Base-by-base conservation (phyloP, 306 rosid species). In the Dalbergia oliveri region DNA sequence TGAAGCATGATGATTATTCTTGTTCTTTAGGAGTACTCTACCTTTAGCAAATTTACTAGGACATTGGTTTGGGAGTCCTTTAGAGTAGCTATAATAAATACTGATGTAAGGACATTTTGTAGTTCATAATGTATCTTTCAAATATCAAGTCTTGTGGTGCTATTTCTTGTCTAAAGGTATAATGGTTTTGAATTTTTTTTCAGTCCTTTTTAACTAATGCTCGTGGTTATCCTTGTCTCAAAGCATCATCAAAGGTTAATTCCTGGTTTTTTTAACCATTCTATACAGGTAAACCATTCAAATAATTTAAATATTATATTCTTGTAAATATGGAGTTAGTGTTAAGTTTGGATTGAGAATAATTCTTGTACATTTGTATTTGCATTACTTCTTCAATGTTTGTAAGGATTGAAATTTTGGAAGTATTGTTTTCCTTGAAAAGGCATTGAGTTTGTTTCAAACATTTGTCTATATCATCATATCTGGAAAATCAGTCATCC, bases 1-100 rank as follows among this genome's bases (percentile, higher is more conserved):
- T 69, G 35, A 49, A 61, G 56, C 51, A 5, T 76, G 8, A n/a
- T 54, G 23, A 54, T 54, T 54, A 23, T 54, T 59, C 14, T 14
- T 59, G 10, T 58, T 79, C 77, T 39, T 67, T 13, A 84, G 87
- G 81, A 68, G 80, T 67, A 79, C 84, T 18, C 73, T 84, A 21
- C 87, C 87, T 60, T 95, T 97, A 8, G 67, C 88, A 70, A 90
- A 86, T 81, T 93, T 97, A 9, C 86, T 93, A 34, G 92, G 89
- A 53, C 94, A 98, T 15, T 95, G 99, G 99, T 91, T 93, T 91
- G 99, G 98, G 69, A 98, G 90, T 77, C 98, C 86, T n/a, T 95
- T 81, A 91, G 92, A 90, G 94, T 97, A 23, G 97, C 92, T 80
- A 75, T 93, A 73, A 9, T 95, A 34, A 80, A 78, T 79, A 91